Percentiles rank a stretch among this genome's conserved stretches.
Conservation (phyloP, 148 eudicot species). For the Talinum fruticosum region DNA sequence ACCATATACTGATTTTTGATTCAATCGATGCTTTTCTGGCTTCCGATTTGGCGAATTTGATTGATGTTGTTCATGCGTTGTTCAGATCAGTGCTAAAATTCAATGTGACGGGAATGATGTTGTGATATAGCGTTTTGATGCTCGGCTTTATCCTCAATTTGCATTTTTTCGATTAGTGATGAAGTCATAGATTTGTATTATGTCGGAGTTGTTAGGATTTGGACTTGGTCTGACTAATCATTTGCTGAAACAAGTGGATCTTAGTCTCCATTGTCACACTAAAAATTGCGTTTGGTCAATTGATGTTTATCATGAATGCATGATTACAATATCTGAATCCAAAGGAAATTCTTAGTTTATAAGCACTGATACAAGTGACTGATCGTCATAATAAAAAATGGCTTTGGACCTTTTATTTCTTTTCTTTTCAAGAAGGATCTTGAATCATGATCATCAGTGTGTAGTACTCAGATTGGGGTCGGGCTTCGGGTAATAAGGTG, state of each 20-base stretch:
- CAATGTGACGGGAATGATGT: not conserved
- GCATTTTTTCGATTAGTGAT: not conserved
- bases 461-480: not conserved
- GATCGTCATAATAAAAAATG: too few species aligned
- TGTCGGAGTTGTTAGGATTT: not conserved
- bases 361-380: too few species aligned
- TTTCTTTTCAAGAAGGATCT: not conserved
- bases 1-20: constrained; percentile 1
- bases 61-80: not conserved
- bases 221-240: not conserved
- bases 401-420: not conserved
- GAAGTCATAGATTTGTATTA: not conserved
- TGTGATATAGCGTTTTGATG: not conserved
- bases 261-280: not conserved
- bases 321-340: too few species aligned
- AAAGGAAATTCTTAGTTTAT: too few species aligned
- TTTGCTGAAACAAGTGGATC: not conserved
- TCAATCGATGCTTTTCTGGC: not conserved
- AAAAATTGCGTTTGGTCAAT: not conserved
- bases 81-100: constrained; percentile 13
- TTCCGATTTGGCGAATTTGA: not conserved
- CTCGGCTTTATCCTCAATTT: not conserved
- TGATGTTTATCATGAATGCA: not conserved
- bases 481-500: not conserved
- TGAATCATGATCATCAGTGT: not conserved